These are phyloP conservation scores for Gracilaria domingensis DNA, from an alignment of 23 red algal genomes.

Conservation along the genomic window DNA sequence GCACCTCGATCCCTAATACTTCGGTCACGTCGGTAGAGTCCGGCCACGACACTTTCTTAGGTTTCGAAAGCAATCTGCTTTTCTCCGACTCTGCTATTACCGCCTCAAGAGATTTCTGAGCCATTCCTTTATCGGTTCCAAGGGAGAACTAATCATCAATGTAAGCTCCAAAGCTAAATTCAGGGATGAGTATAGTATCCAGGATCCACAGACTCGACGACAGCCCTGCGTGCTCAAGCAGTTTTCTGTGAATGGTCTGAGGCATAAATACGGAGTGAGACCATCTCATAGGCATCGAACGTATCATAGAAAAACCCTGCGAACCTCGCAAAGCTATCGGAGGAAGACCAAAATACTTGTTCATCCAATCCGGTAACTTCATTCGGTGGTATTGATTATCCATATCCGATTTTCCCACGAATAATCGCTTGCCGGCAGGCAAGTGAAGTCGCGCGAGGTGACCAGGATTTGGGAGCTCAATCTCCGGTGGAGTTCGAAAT, in stretches of 20 bases:
- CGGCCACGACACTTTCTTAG: too few species aligned
- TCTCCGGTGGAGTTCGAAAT: background rate
- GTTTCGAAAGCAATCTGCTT: too few species aligned
- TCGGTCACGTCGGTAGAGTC: too few species aligned
- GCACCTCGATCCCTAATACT: too few species aligned
- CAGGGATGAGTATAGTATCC: too few species aligned
- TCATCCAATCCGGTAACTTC: background rate
- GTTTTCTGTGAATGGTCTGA: background rate
- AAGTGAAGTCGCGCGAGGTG: background rate
- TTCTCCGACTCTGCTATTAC: too few species aligned
- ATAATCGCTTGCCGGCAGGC: background rate
- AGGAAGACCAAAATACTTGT: background rate
- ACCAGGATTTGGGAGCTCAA: slow-evolving; percentile 9
- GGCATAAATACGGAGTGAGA: slow-evolving; percentile 12
- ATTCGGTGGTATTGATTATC: slow-evolving; percentile 33
- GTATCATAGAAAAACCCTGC: background rate
- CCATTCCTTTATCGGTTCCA: too few species aligned
- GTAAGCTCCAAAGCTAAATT: too few species aligned
- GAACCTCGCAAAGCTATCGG: too few species aligned
- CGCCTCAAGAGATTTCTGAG: too few species aligned
- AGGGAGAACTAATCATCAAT: too few species aligned
- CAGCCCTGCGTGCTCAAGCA: background rate
- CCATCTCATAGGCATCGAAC: slow-evolving; percentile 32
- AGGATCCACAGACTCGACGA: background rate
- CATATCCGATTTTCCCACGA: slow-evolving; percentile 29